Base-by-base conservation (phyloP, 768 basidiomycete species). In the Termitomyces sp. region DNA sequence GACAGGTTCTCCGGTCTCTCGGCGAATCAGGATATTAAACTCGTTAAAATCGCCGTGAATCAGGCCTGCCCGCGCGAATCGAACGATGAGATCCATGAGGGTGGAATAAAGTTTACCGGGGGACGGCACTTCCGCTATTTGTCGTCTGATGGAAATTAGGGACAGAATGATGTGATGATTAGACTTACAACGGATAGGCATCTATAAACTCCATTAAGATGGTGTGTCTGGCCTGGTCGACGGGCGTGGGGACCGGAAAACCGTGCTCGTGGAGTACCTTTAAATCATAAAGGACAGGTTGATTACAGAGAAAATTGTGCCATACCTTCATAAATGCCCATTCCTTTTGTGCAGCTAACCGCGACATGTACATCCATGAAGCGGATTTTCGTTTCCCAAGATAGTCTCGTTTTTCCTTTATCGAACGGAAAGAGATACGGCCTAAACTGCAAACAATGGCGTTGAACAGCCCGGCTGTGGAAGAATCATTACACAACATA, bases 31-130 rank as follows among this genome's bases (percentile, higher is more conserved):
- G 63, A 99, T 94, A 71, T 99, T 98, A 78, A 98, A 99, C 68
- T 99, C 97, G 74, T 99, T 99, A 74, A 91, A 99, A 64, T 99
- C 97, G 42, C 97, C 95, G 66, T 99, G 97, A 52, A 99, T 98
- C n/a, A 99, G 81, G 5, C 97, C 97, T 16, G 90, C 85, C 37
- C 84, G 86, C 5, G 96, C 95, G 66, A 98, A 89, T 53, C 94
- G 91, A 57, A 98, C 93, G 68, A 98, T 94, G 59, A 98, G 77
- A 69, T 94, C 92, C 97, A 98, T 98, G 46, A 98, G 77, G 18
- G 77, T 74, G 1, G 94, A 94, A 72, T 98, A 98, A 22, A 98
- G 80, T 61, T 87, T 88, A 41, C 93, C 93, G 0, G 96, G 94
- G 2, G 89, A 88, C 7, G 88, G 83, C 14, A 95, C 78, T 56